A percentile compares a stretch with the other conserved stretches of the same genome.
Evolutionary conservation across 2,329 filamentous ascomycete species (phyloP).

Genomic region (Colletotrichum tamarilloi): DNA sequence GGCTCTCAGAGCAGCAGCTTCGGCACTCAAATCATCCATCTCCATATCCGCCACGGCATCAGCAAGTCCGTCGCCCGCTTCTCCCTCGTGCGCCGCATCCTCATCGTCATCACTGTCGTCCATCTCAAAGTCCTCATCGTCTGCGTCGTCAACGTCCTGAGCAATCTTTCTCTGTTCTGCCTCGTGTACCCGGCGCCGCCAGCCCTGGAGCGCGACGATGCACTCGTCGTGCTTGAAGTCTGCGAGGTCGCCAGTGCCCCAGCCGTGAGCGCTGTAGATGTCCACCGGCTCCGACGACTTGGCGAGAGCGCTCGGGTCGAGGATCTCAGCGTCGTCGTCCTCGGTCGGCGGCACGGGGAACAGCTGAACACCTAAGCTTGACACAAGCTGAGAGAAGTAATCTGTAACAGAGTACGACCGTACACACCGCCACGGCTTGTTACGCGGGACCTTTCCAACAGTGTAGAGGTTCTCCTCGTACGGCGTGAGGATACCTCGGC

Average conservation of each 20-base stretch:
- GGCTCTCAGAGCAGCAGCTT: constrained; percentile 19
- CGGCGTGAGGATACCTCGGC: constrained; percentile 20
- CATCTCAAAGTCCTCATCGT: constrained; percentile 25
- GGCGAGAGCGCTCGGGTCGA: not conserved
- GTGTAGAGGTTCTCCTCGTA: constrained; percentile 10
- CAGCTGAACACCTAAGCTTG: not conserved
- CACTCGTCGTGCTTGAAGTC: constrained; percentile 26
- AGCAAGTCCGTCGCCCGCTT: not conserved
- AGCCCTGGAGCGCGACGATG: constrained; percentile 22
- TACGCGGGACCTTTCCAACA: constrained; percentile 24
- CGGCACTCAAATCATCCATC: constrained; percentile 25
- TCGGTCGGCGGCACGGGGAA: constrained; percentile 30
- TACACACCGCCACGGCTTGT: constrained; percentile 26
- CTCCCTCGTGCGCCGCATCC: constrained; percentile 8
- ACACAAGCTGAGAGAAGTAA: constrained; percentile 19
- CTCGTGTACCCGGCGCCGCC: constrained; percentile 11
- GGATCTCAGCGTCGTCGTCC: constrained; percentile 28
- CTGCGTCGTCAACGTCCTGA: constrained; percentile 22
- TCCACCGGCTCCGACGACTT: not conserved
- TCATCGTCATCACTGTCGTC: constrained; percentile 15
- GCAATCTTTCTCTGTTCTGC: not conserved
- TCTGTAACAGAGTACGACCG: constrained; percentile 17
- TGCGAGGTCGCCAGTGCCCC: not conserved
- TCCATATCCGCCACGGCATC: constrained; percentile 32
- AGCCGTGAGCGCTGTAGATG: constrained; percentile 18